Percentiles rank a stretch among this genome's conserved stretches.
Conservation (phyloP, 202 grass and related monocot species). For the Panicum virgatum region DNA sequence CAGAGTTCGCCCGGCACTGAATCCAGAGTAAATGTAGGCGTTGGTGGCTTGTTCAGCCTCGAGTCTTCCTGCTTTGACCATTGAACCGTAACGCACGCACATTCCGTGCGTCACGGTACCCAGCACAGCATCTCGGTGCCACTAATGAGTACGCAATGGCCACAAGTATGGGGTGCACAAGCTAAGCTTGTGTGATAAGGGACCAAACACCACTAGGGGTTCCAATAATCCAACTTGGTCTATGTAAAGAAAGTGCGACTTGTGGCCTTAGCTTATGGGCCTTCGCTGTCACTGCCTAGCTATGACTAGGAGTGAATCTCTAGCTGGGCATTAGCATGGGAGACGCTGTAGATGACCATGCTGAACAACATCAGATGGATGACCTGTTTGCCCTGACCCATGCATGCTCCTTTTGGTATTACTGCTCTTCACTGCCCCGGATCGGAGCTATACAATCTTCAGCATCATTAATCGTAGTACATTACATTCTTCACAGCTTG, state of each 20-base stretch:
- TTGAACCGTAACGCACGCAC: background rate
- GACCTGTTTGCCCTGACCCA: too few relatives aligned
- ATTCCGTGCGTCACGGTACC: background rate
- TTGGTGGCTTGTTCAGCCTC: background rate
- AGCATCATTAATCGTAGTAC: too few relatives aligned
- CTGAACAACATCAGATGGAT: too few relatives aligned
- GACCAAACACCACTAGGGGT: background rate
- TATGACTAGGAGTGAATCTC: background rate
- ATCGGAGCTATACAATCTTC: too few relatives aligned
- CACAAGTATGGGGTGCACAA: background rate
- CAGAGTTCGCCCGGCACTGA: background rate
- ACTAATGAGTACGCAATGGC: conserved; percentile 2
- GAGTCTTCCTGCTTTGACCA: background rate
- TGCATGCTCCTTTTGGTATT: too few relatives aligned
- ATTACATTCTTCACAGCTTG: too few relatives aligned
- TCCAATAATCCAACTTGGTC: too few relatives aligned
- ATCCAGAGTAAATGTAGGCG: background rate
- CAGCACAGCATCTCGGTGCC: background rate
- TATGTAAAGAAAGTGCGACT: too few relatives aligned
- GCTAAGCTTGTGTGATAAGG: background rate
- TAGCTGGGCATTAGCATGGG: background rate
- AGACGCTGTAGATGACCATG: too few relatives aligned
- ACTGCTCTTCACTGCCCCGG: too few relatives aligned
- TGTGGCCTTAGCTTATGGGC: too few relatives aligned
- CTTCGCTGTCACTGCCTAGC: background rate